Percentiles rank a stretch among this genome's conserved stretches.
Evolutionary conservation across 2,329 filamentous ascomycete species (phyloP).

Genomic region (Diaporthe amygdali): DNA sequence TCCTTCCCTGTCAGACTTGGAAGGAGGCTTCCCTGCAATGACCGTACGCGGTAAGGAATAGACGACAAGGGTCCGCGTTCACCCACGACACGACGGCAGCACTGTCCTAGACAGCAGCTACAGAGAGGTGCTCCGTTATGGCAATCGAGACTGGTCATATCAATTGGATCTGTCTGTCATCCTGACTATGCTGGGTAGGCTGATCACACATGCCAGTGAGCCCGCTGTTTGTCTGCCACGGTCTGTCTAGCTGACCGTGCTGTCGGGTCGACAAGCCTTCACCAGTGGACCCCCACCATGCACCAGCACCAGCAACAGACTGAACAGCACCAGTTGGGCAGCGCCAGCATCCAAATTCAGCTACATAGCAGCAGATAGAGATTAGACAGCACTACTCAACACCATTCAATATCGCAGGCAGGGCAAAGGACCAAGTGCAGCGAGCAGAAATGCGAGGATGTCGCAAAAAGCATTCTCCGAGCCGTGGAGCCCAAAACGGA

Average conservation of each 20-base stretch:
- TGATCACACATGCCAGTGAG: not conserved
- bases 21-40: not conserved
- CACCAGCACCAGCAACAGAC: not conserved
- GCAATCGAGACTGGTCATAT: not conserved
- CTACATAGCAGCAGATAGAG: not conserved
- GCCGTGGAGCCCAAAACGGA: slow-evolving; percentile 1
- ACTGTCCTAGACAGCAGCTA: not conserved
- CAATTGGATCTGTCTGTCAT: not conserved
- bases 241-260: not conserved
- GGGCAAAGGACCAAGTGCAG: not conserved
- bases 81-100: not conserved
- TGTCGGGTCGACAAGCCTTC: not conserved
- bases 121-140: not conserved
- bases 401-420: not conserved
- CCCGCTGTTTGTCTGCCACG: not conserved
- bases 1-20: too few relatives aligned
- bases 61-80: not conserved
- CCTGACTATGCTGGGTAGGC: not conserved
- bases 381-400: not conserved
- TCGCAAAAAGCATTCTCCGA: slow-evolving; percentile 22
- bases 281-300: not conserved
- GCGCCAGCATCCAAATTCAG: too few relatives aligned
- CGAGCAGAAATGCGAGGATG: not conserved
- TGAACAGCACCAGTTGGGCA: not conserved
- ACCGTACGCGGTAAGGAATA: not conserved